Evolutionary conservation across 768 basidiomycete species (phyloP).

Genomic region (Xerocomellus intermedius): DNA sequence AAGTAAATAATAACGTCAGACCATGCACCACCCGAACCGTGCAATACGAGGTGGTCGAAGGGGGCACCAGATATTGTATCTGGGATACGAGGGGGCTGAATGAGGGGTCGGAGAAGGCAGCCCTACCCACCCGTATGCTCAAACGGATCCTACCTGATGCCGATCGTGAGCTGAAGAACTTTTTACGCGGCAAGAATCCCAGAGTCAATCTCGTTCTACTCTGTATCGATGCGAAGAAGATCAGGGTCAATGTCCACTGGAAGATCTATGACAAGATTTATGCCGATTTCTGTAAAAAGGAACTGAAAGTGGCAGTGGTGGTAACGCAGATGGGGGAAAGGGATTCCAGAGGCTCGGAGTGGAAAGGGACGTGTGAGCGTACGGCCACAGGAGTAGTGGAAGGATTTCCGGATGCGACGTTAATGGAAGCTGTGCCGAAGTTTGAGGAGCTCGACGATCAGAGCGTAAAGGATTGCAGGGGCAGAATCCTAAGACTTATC

Average conservation of each 20-base stretch:
- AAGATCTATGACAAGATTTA: constrained; percentile 20
- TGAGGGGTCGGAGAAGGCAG: constrained; percentile 12
- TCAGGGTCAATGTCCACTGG: constrained; percentile 13
- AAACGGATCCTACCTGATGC: constrained; percentile 12
- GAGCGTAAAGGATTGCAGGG: constrained; percentile 18
- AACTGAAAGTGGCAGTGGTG: constrained; percentile 16
- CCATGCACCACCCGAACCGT: constrained; percentile 17
- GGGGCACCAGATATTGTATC: constrained; percentile 9
- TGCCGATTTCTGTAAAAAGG: constrained; percentile 12
- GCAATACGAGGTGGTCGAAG: constrained; percentile 10
- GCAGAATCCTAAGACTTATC: constrained; percentile 22
- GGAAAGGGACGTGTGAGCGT: constrained; percentile 17
- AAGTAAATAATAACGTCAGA: constrained; percentile 15
- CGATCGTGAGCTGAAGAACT: constrained; percentile 15
- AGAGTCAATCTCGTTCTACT: constrained; percentile 20
- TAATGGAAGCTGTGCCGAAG: constrained; percentile 22
- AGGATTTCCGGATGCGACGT: constrained; percentile 8
- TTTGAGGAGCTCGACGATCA: constrained; percentile 12
- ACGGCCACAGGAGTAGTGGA: constrained; percentile 7
- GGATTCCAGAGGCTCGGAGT: constrained; percentile 6
- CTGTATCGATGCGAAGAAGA: constrained; percentile 23
- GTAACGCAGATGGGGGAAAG: constrained; percentile 11
- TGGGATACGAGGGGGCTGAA: constrained; percentile 29
- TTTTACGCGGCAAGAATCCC: constrained; percentile 15
- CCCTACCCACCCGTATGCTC: not conserved